Percentiles rank a stretch among this genome's conserved stretches.
These are phyloP conservation scores for Neopestalotiopsis rosae DNA, from an alignment of 2,329 filamentous ascomycete genomes.

Conservation along the genomic window DNA sequence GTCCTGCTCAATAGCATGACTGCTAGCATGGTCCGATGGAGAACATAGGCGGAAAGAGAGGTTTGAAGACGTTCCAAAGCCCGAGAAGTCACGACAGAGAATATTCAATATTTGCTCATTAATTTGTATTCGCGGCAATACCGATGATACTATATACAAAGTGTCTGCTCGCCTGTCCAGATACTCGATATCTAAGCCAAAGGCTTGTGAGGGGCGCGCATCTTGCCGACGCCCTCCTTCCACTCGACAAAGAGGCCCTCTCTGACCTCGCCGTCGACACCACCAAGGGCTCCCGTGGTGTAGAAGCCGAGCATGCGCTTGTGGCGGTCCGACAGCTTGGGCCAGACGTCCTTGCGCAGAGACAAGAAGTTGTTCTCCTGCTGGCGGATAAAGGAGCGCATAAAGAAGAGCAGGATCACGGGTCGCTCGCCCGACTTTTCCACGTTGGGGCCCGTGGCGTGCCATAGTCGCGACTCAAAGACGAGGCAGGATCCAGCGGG, in stretches of 20 bases:
- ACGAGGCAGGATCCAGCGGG: constrained; percentile 34
- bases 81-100: too few species aligned
- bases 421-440: constrained; percentile 20
- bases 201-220: constrained; percentile 14
- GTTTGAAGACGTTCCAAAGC: too few species aligned
- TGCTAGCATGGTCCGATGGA: too few species aligned
- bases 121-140: neutral
- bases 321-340: constrained; percentile 30
- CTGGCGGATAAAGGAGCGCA: constrained; percentile 35
- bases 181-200: neutral
- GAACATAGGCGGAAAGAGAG: too few species aligned
- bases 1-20: too few species aligned
- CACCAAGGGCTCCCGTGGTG: constrained; percentile 30
- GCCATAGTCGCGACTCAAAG: constrained; percentile 35
- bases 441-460: constrained; percentile 34
- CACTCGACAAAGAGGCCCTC: constrained; percentile 29
- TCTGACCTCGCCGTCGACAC: constrained; percentile 28
- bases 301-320: constrained; percentile 29
- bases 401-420: constrained; percentile 31
- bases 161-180: neutral
- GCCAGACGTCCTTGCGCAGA: constrained; percentile 33
- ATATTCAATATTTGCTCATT: too few species aligned
- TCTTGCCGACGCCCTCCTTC: constrained; percentile 17
- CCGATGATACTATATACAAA: neutral
- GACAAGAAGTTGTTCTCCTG: constrained; percentile 37